Percentiles rank a stretch among this genome's conserved stretches.
Evolutionary conservation across 2,329 filamentous ascomycete genomes (phyloP).

Genomic region (Stemphylium lycopersici): DNA sequence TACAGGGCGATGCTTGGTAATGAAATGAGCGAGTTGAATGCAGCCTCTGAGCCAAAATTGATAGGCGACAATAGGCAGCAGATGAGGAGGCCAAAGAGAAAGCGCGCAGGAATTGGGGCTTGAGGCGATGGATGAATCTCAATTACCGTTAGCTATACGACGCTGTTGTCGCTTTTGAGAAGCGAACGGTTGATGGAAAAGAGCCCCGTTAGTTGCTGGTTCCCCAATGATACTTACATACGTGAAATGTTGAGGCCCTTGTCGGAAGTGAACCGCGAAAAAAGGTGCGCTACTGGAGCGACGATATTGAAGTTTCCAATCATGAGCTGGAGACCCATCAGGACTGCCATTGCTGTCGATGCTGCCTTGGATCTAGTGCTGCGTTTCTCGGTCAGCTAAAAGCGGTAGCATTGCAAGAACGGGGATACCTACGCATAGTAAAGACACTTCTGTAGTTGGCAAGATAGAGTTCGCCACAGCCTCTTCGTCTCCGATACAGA

Average conservation of each 20-base stretch:
- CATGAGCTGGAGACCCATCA: slow-evolving; percentile 19
- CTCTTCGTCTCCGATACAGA: slow-evolving; percentile 50
- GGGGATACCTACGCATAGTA: slow-evolving; percentile 20
- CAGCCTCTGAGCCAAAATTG: slow-evolving; percentile 48
- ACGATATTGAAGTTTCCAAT: slow-evolving; percentile 40
- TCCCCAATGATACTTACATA: slow-evolving; percentile 11
- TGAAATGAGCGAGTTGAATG: slow-evolving; percentile 49
- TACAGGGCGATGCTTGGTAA: slow-evolving; percentile 29
- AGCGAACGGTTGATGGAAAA: too few relatives aligned
- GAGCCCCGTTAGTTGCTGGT: neutral
- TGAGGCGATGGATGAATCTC: slow-evolving; percentile 25
- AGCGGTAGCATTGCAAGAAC: neutral
- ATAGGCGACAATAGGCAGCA: slow-evolving; percentile 47
- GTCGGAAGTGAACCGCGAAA: slow-evolving; percentile 37
- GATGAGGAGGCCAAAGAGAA: slow-evolving; percentile 32
- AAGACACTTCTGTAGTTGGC: slow-evolving; percentile 46
- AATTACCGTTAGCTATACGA: slow-evolving; percentile 9
- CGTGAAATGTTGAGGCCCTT: slow-evolving; percentile 25
- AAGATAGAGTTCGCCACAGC: slow-evolving; percentile 13
- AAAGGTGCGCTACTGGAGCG: slow-evolving; percentile 29
- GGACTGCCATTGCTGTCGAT: slow-evolving; percentile 20
- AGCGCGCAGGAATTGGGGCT: slow-evolving; percentile 26
- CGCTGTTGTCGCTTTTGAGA: neutral
- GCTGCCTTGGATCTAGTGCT: slow-evolving; percentile 42
- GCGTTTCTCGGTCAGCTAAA: neutral